These are phyloP conservation scores for Penicillium sp. DNA, from an alignment of 2,329 filamentous ascomycete species.

Conservation along the genomic window DNA sequence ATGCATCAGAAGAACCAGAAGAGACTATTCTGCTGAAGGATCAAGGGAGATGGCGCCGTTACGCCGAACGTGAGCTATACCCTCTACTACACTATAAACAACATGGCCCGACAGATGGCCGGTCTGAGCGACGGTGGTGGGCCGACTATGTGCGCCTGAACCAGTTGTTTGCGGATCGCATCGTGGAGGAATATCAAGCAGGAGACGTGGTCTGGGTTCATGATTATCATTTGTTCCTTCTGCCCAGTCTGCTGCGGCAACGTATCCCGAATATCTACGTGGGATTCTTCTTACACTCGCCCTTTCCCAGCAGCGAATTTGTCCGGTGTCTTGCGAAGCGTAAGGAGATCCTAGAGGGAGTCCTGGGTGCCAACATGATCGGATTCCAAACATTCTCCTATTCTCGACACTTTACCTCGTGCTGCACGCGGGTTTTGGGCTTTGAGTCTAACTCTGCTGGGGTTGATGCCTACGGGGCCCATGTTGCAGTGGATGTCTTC, in stretches of 20 bases:
- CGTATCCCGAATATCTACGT: conserved; percentile 82
- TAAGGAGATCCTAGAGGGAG: conserved; percentile 82
- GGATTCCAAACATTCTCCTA: conserved; percentile 95
- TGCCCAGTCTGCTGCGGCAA: conserved; percentile 81
- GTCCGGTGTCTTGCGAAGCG: conserved; percentile 77
- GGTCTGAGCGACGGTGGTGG: conserved; percentile 74
- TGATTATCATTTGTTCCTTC: conserved; percentile 84
- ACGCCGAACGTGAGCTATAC: conserved; percentile 85
- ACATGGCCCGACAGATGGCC: conserved; percentile 77
- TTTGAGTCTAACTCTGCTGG: conserved; percentile 78
- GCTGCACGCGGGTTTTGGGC: conserved; percentile 82
- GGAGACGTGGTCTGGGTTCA: conserved; percentile 89
- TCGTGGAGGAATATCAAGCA: conserved; percentile 79
- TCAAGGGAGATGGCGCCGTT: conserved; percentile 77
- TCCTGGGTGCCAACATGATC: conserved; percentile 83
- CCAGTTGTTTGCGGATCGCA: conserved; percentile 79
- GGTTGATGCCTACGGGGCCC: conserved; percentile 78
- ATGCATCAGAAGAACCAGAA: conserved; percentile 61
- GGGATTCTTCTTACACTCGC: conserved; percentile 86
- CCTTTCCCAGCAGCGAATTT: conserved; percentile 94
- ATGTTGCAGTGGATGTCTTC: conserved; percentile 85
- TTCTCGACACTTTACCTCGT: conserved; percentile 86
- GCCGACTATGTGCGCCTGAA: conserved; percentile 90
- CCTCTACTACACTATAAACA: conserved; percentile 94
- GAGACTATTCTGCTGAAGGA: conserved; percentile 66